A percentile compares a stretch with the other conserved stretches of the same genome.
These are phyloP conservation scores for Leccinum huronense DNA, from an alignment of 1,284 basidiomycete species.

Conservation along the genomic window DNA sequence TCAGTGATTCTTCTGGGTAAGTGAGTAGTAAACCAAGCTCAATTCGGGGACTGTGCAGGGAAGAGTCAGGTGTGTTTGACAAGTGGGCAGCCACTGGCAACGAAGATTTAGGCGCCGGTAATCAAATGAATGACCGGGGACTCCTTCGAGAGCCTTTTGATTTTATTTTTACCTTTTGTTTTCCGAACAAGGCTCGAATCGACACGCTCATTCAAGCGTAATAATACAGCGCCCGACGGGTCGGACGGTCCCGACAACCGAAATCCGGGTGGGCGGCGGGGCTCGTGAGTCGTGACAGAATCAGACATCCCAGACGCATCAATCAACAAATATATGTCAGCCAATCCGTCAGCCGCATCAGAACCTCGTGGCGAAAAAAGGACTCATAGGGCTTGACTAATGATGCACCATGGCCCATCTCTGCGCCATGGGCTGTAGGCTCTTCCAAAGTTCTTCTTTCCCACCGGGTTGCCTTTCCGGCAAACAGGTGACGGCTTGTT, in stretches of 20 bases:
- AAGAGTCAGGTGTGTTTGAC: not conserved
- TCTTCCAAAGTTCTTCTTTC: not conserved
- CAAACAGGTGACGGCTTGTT: not conserved
- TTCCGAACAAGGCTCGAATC: too few relatives aligned
- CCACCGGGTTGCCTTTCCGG: not conserved
- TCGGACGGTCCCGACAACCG: not conserved
- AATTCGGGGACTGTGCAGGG: too few relatives aligned
- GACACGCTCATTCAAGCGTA: not conserved
- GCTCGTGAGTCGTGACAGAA: not conserved
- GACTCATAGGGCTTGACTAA: not conserved
- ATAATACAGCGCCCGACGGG: not conserved
- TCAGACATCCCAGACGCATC: not conserved
- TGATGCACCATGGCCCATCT: not conserved
- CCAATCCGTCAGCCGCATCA: not conserved
- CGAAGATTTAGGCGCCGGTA: not conserved
- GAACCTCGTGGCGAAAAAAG: not conserved
- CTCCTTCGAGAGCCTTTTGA: not conserved
- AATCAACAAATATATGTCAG: not conserved
- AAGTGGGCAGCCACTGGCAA: not conserved
- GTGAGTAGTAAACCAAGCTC: too few relatives aligned
- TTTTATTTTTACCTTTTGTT: not conserved
- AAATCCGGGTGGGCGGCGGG: not conserved
- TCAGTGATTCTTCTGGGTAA: too few relatives aligned
- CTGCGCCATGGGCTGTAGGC: not conserved
- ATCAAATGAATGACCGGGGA: not conserved